Conservation (phyloP, 176 grass and related monocot species). For the Tillandsia leiboldiana region DNA sequence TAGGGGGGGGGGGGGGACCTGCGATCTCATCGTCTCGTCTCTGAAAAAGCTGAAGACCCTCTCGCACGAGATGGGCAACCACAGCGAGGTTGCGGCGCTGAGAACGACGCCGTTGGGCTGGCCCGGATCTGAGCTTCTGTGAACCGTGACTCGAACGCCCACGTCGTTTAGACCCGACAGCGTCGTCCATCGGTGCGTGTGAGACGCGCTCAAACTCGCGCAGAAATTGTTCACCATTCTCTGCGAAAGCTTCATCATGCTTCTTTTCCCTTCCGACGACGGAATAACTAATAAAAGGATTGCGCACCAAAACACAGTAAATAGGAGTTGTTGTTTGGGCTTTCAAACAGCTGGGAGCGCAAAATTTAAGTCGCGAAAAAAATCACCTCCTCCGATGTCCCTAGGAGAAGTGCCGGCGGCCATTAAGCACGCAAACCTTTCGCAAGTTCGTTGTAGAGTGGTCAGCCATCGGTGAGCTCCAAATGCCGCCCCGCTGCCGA, state of each 20-base stretch:
- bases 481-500: conserved; percentile 62
- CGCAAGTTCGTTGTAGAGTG: conserved; percentile 65
- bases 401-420: conserved; percentile 38
- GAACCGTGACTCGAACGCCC: conserved; percentile 58
- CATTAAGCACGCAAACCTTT: conserved; percentile 76
- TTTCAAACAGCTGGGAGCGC: neutral
- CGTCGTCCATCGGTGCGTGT: conserved; percentile 63
- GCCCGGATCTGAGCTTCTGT: conserved; percentile 57
- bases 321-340: neutral
- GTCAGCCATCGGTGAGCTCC: conserved; percentile 82
- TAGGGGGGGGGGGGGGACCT: too few relatives aligned
- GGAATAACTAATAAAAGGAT: conserved; percentile 40
- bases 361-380: conserved; percentile 16
- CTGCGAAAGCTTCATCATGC: conserved; percentile 85
- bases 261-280: conserved; percentile 43
- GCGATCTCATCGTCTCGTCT: conserved; percentile 30
- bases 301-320: neutral
- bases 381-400: conserved; percentile 29
- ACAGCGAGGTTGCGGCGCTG: conserved; percentile 70
- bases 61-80: conserved; percentile 49
- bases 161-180: conserved; percentile 41
- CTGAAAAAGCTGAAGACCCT: conserved; percentile 71
- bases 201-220: conserved; percentile 52
- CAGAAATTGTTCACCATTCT: conserved; percentile 83
- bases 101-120: conserved; percentile 74